Conservation (phyloP, 495 filamentous ascomycete species). For the Friedmanniomyces simplex region DNA sequence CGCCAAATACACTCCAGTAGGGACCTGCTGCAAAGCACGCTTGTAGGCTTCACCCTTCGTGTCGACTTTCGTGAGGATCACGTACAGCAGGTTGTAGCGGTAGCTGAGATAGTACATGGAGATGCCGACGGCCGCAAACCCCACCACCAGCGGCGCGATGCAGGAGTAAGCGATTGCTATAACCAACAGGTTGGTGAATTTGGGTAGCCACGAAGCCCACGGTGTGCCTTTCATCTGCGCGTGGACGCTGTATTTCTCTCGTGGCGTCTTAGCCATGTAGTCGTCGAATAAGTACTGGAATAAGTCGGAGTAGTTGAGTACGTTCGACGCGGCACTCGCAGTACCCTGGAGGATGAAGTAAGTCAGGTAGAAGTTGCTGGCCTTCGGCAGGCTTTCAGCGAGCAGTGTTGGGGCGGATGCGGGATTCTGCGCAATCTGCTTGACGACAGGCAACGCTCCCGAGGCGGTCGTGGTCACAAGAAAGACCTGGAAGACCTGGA, state of each 20-base stretch:
- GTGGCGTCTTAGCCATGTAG: slow-evolving; percentile 29
- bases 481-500: slow-evolving; percentile 34
- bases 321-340: slow-evolving; percentile 23
- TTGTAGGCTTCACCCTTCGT: slow-evolving; percentile 32
- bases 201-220: slow-evolving; percentile 31
- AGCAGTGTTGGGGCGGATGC: slow-evolving; percentile 23
- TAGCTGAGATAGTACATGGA: slow-evolving; percentile 30
- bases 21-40: slow-evolving; percentile 30
- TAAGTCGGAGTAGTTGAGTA: slow-evolving; percentile 29
- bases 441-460: slow-evolving; percentile 25
- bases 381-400: slow-evolving; percentile 26
- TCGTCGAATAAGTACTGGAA: slow-evolving; percentile 24
- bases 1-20: slow-evolving; percentile 31
- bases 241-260: slow-evolving; percentile 27
- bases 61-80: slow-evolving; percentile 27
- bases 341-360: slow-evolving; percentile 34
- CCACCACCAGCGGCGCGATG: slow-evolving; percentile 33
- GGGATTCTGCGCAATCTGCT: slow-evolving; percentile 24
- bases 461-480: slow-evolving; percentile 30
- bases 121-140: slow-evolving; percentile 30
- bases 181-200: slow-evolving; percentile 32
- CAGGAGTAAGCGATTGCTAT: slow-evolving; percentile 34
- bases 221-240: slow-evolving; percentile 25
- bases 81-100: slow-evolving; percentile 32
- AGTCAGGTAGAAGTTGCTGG: slow-evolving; percentile 34